phyloP scores from a whole-genome alignment of 2,329 filamentous ascomycete species.

The Ophiostoma novo-ulmi region DNA sequence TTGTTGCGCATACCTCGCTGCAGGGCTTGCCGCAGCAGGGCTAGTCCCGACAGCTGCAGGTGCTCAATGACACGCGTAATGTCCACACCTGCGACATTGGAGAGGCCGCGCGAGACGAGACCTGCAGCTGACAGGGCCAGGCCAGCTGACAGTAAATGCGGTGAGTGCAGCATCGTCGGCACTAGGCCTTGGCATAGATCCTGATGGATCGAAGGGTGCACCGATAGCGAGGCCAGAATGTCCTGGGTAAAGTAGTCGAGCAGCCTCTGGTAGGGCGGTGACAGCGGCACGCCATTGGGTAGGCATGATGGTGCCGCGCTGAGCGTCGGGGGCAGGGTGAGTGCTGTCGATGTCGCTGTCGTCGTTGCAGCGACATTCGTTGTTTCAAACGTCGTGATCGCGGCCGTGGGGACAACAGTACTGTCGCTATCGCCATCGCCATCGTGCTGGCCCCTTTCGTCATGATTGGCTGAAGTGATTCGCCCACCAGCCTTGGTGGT shows the following conservation, averaged over 20 bases:
- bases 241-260: conserved; percentile 25
- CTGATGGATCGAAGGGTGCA: conserved; percentile 22
- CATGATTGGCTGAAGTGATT: background rate
- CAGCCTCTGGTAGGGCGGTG: conserved; percentile 22
- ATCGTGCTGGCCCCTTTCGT: background rate
- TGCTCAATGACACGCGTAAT: conserved; percentile 22
- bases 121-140: conserved; percentile 21
- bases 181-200: conserved; percentile 22
- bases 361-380: background rate
- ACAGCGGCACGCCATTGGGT: conserved; percentile 21
- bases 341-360: background rate
- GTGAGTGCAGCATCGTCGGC: conserved; percentile 20
- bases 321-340: conserved; percentile 10
- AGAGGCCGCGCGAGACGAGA: conserved; percentile 20
- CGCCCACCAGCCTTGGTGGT: background rate
- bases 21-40: conserved; percentile 21
- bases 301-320: conserved; percentile 13
- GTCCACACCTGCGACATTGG: conserved; percentile 18
- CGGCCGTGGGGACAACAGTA: background rate
- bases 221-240: conserved; percentile 22
- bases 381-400: background rate
- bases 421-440: no score
- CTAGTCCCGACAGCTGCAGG: conserved; percentile 21
- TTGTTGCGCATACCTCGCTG: conserved; percentile 13
- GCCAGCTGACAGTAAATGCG: conserved; percentile 23